Evolutionary conservation across 2,329 filamentous ascomycete species (phyloP).

Genomic region (Beauveria asiatica): DNA sequence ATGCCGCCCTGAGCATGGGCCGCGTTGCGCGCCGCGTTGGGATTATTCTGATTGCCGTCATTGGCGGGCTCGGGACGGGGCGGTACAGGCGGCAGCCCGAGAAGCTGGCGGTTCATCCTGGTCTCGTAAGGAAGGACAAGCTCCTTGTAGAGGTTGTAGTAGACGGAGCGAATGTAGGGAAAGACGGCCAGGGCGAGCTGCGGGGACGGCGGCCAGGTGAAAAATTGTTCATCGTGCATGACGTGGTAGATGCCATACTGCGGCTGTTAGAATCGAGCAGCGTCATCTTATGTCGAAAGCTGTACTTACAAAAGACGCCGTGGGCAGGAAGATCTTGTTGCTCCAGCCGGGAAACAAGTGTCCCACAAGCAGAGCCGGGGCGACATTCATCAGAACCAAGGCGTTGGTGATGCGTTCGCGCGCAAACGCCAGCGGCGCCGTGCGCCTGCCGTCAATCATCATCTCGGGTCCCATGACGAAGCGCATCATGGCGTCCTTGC

Average conservation of each 20-base stretch:
- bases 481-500: conserved; percentile 32
- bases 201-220: conserved; percentile 46
- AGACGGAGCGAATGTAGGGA: conserved; percentile 37
- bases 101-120: conserved; percentile 38
- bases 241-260: conserved; percentile 41
- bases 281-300: not conserved
- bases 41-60: conserved; percentile 2
- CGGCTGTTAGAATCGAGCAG: not conserved
- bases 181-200: conserved; percentile 41
- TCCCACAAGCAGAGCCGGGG: conserved; percentile 35
- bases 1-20: conserved; percentile 20
- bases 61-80: conserved; percentile 12
- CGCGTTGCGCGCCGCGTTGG: not conserved
- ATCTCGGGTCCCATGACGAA: conserved; percentile 33
- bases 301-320: conserved; percentile 31
- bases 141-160: conserved; percentile 38
- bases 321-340: conserved; percentile 33
- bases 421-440: conserved; percentile 18
- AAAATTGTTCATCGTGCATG: conserved; percentile 35
- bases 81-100: conserved; percentile 28
- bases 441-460: conserved; percentile 19
- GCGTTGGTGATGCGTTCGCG: conserved; percentile 25
- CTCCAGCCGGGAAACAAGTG: conserved; percentile 35
- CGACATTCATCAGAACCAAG: conserved; percentile 35
- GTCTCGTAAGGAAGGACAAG: conserved; percentile 39